Evolutionary conservation across 78 protist species (phyloP), one percentile per base, ranked within the genome.

Genomic region (Cavenderia fasciculata): DNA sequence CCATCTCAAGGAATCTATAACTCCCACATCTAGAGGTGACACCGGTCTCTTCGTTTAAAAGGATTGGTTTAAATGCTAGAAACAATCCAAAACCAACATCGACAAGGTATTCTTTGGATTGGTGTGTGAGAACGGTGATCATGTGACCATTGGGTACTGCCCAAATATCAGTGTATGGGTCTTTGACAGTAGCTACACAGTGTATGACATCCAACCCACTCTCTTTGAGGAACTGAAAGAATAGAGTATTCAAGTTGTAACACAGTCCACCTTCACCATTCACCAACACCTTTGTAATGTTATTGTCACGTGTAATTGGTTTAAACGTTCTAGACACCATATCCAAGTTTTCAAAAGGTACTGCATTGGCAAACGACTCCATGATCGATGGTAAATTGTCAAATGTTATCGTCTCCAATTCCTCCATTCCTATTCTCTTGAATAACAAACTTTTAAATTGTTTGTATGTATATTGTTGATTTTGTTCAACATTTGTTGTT

Each of bases 11-110:
- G 51, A 43, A 63, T 34, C 72, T 31, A 21, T 63, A 63, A 4
- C 4, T 10, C 2, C 72, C 72, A 27, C 51, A 38, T n/a, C 72
- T 43, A 3, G 47, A 34, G 2, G 72, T 2, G 7, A 69, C 36
- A 25, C 25, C 51, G 31, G n/a, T 7, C 12, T 40, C 31, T 40
- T 43, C 27, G 52, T 12, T 12, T 18, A 74, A 29, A 27, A 59
- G 71, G 29, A 74, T 62, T 19, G 85, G 85, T 19, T 11, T 27
- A 44, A 74, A 43, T 43, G 85, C 68, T 11, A 74, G 12, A 44
- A 54, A 54, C 41, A 62, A 27, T 29, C 85, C 85, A 59, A 74
- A 74, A 21, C 68, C 85, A 59, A 59, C 71, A 59, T 74, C 85
- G 19, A 74, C 23, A 18, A 74, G 18, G 59, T 59, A 74, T 11